Conservation (phyloP, 441 rosid species). For the Flueggea neowawraea region DNA sequence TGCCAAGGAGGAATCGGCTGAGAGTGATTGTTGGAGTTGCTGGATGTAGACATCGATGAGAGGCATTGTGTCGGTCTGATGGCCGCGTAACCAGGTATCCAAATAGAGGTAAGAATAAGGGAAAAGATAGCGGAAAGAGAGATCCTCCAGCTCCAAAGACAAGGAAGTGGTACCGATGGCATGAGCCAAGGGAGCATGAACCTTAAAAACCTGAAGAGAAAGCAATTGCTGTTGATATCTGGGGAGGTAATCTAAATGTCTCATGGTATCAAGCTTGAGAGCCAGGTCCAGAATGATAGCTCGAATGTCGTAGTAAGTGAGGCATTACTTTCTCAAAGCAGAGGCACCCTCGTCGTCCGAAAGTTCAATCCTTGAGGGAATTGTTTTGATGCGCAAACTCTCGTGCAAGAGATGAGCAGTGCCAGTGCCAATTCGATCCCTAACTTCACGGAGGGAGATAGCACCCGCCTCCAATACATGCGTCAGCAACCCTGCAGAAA, state of each 20-base stretch:
- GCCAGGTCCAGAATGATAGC: conserved; percentile 80
- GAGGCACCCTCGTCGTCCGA: conserved; percentile 82
- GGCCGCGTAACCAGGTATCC: conserved; percentile 81
- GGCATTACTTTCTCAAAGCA: conserved; percentile 79
- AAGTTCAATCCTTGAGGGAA: conserved; percentile 61
- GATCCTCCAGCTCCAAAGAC: conserved; percentile 92
- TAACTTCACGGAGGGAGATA: conserved; percentile 54
- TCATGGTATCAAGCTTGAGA: conserved; percentile 84
- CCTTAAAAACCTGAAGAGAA: conserved; percentile 74
- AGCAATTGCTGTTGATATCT: conserved; percentile 68
- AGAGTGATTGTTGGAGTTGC: conserved; percentile 56
- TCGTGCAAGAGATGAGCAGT: conserved; percentile 92
- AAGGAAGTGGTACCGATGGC: conserved; percentile 65
- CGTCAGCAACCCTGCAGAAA: conserved; percentile 78
- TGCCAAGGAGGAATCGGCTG: conserved; percentile 47
- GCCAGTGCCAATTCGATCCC: conserved; percentile 68
- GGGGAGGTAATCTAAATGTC: conserved; percentile 83
- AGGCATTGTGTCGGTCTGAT: conserved; percentile 60
- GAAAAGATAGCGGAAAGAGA: conserved; percentile 76
- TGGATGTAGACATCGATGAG: conserved; percentile 62
- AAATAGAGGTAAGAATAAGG: conserved; percentile 80
- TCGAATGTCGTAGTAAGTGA: conserved; percentile 86
- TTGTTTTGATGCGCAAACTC: conserved; percentile 66
- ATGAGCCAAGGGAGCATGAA: conserved; percentile 91
- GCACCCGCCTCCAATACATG: conserved; percentile 70